A percentile compares a stretch with the other conserved stretches of the same genome.
phyloP scores from a whole-genome alignment of 2,329 filamentous ascomycete species.

The Clarireedia monteithiana region DNA sequence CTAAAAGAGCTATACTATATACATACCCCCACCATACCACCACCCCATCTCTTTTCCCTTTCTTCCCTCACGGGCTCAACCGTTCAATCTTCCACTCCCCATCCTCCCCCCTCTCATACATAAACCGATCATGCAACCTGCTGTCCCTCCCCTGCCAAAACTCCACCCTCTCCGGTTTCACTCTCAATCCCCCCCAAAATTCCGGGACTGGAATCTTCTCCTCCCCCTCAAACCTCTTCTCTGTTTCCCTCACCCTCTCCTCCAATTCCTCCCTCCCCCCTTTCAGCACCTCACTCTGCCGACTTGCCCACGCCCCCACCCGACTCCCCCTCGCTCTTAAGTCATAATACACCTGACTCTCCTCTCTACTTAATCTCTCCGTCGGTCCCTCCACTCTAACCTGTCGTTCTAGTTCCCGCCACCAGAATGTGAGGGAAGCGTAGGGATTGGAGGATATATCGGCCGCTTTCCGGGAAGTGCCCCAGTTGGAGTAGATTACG shows the following conservation, averaged over 20 bases:
- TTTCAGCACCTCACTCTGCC: conserved; percentile 71
- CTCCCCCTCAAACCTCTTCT: conserved; percentile 64
- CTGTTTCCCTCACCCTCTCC: conserved; percentile 66
- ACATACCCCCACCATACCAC: too few relatives aligned
- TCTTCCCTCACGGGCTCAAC: conserved; percentile 53
- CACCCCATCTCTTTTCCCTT: too few relatives aligned
- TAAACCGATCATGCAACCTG: conserved; percentile 87
- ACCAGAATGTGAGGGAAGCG: conserved; percentile 84
- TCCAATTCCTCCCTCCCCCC: conserved; percentile 71
- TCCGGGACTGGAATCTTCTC: conserved; percentile 83
- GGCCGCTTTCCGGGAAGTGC: conserved; percentile 59
- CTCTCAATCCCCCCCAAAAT: conserved; percentile 88
- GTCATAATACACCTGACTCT: conserved; percentile 64
- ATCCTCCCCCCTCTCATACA: conserved; percentile 58
- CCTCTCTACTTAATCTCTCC: conserved; percentile 57
- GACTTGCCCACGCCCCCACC: conserved; percentile 88
- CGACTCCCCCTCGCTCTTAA: conserved; percentile 69
- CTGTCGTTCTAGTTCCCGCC: conserved; percentile 79
- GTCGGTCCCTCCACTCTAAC: conserved; percentile 78
- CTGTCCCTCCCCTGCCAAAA: conserved; percentile 94
- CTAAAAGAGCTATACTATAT: too few relatives aligned
- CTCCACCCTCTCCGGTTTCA: conserved; percentile 80
- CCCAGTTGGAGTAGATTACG: conserved; percentile 91
- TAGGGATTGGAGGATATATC: conserved; percentile 69
- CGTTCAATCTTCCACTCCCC: conserved; percentile 61